These are phyloP conservation scores for Lipomyces kockii DNA, from an alignment of 805 yeast genomes.

Conservation along the genomic window DNA sequence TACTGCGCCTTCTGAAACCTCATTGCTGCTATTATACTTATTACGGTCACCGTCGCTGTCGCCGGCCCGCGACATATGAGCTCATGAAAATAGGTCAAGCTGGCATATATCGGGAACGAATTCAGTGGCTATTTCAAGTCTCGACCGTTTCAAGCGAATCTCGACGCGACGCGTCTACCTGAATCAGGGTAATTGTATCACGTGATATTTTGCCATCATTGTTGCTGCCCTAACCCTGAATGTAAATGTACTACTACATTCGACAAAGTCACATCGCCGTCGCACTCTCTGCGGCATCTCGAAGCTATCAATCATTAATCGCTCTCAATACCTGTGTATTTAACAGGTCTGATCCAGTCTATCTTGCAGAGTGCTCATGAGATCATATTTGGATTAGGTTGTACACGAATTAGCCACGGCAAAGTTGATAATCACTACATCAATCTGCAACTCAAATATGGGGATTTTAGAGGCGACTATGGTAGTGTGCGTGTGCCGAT, in stretches of 20 bases:
- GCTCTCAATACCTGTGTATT: not conserved
- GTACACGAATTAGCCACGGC: not conserved
- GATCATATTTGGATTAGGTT: not conserved
- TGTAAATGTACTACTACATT: not conserved
- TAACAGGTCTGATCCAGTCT: not conserved
- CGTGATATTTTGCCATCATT: not conserved
- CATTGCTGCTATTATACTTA: slow-evolving; percentile 5
- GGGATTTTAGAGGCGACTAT: slow-evolving; percentile 94
- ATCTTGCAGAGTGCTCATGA: not conserved
- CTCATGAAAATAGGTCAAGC: not conserved
- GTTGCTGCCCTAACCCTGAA: not conserved
- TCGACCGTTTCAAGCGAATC: not conserved
- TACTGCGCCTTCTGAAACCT: not conserved
- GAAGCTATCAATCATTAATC: not conserved
- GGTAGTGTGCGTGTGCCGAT: slow-evolving; percentile 58
- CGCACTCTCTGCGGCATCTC: not conserved
- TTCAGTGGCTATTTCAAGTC: slow-evolving; percentile 48
- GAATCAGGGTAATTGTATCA: not conserved
- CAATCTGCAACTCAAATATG: not conserved
- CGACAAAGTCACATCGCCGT: not conserved
- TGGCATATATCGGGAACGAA: not conserved
- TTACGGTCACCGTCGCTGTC: slow-evolving; percentile 3
- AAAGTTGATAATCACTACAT: no score
- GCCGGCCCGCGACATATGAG: slow-evolving; percentile 8
- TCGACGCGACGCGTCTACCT: not conserved